phyloP scores from a whole-genome alignment of 345 rosid genomes.

The Populus pruinosa region DNA sequence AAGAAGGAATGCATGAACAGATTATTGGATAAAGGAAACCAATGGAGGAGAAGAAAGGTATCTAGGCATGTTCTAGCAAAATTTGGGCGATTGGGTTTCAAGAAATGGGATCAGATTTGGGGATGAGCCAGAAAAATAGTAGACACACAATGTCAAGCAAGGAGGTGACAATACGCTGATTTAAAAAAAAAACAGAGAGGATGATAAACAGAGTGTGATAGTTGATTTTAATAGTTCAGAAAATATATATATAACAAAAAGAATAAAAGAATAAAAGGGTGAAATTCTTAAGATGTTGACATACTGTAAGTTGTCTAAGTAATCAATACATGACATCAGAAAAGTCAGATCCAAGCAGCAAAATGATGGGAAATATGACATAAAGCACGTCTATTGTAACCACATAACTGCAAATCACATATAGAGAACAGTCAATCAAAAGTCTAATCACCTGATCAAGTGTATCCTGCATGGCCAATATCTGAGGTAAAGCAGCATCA shows the following conservation, averaged over 20 bases:
- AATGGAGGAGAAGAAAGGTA: not conserved
- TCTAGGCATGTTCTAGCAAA: not conserved
- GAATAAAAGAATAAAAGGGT: not conserved
- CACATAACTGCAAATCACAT: not conserved
- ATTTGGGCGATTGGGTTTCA: not conserved
- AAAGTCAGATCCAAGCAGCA: not conserved
- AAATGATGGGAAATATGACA: conserved; percentile 4
- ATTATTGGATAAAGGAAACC: not conserved
- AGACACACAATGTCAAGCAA: not conserved
- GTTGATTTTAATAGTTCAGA: not conserved
- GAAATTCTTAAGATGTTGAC: not conserved
- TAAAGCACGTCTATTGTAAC: not conserved
- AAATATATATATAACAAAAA: not conserved
- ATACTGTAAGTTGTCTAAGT: not conserved
- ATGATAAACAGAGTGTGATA: not conserved
- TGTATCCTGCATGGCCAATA: conserved; percentile 22
- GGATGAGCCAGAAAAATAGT: not conserved
- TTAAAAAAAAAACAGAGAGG: not conserved
- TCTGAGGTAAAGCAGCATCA: conserved; percentile 22
- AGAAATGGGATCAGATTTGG: not conserved
- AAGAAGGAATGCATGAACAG: not conserved
- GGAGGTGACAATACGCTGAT: not conserved
- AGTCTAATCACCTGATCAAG: conserved; percentile 24
- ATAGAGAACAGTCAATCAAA: not conserved
- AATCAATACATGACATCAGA: not conserved